Base-by-base conservation (phyloP, 192 early-diverging fungal genomes). In the Coemansia sp. region DNA sequence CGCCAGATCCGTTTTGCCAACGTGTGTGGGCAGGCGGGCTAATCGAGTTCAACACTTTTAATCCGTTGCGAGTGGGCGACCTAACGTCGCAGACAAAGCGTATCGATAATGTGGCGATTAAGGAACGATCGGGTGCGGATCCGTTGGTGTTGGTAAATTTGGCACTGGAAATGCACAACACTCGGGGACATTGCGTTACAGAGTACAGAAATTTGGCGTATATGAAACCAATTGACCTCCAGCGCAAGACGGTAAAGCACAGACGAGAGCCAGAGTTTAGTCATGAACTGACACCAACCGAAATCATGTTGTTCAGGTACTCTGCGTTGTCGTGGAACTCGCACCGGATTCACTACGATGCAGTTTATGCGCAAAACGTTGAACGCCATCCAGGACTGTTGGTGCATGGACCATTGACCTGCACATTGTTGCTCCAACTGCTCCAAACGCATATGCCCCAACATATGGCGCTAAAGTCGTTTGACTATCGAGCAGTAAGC, bases 1-100 rank as follows among this genome's bases (percentile, higher is more conserved):
- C 94, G 1, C 94, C 94, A 0, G 74, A 65, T 12, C 89, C 90
- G 1, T 95, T 86, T 63, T 53, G 76, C 14, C 85, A 86, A 37
- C 86, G 94, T 5, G 89, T 97, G 86, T 97, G 94, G 94, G 92
- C 88, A 3, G 93, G 94, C 11, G 93, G 90, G 8, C 68, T 80
- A 21, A 79, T 92, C 12, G 79, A 78, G 36, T 89, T 83, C 56
- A 85, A 77, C 46, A 56, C 67, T 11, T 60, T 47, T 0, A 91
- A 92, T 56, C 81, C 83, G 11, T 70, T 93, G 46, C 59, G 81
- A 5, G 80, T 90, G 10, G 88, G 88, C n/a, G 73, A 90, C 47
- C 53, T 84, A 3, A 86, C 85, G 21, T 70, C 66, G 14, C 84
- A 89, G 83, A 82, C 64, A 49, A 86, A 86, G 21, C 75, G 66